Conservation (phyloP, 108 stramenopile species). For the Skeletonema costatum region DNA sequence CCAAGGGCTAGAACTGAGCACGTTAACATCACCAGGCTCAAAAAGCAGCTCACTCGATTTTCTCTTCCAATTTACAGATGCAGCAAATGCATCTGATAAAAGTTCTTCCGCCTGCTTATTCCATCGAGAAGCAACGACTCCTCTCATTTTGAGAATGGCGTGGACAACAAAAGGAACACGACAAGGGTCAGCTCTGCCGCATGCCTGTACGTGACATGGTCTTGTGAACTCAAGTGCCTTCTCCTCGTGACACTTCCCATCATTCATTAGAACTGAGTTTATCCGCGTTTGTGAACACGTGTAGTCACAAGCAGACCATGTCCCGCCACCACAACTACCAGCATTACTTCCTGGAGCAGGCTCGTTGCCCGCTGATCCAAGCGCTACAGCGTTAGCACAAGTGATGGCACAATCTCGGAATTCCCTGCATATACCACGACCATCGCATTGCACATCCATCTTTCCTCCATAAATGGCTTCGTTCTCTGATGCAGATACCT, state of each 20-base stretch:
- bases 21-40: conserved; percentile 44
- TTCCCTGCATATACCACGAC: conserved; percentile 65
- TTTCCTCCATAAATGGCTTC: conserved; percentile 21
- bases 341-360: conserved; percentile 10
- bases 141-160: conserved; percentile 65
- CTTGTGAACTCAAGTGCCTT: conserved; percentile 48
- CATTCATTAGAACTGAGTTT: conserved; percentile 32
- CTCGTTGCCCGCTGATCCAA: conserved; percentile 8
- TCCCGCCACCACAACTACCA: conserved; percentile 24
- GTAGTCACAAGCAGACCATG: conserved; percentile 79
- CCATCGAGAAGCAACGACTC: conserved; percentile 39
- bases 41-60: conserved; percentile 10
- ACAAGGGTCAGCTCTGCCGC: conserved; percentile 76
- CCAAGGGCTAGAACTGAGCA: conserved; percentile 43
- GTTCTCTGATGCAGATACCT: conserved; percentile 29
- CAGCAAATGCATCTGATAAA: conserved; percentile 31
- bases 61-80: conserved; percentile 22
- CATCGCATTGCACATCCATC: conserved; percentile 52
- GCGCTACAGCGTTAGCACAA: conserved; percentile 48
- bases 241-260: conserved; percentile 66
- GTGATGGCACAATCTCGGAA: conserved; percentile 65
- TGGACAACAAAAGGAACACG: conserved; percentile 73
- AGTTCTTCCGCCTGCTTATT: conserved; percentile 46
- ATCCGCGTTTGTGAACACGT: conserved; percentile 68
- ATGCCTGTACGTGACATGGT: conserved; percentile 71